phyloP scores from a whole-genome alignment of 2,329 filamentous ascomycete genomes.

The Aureobasidium subglaciale region DNA sequence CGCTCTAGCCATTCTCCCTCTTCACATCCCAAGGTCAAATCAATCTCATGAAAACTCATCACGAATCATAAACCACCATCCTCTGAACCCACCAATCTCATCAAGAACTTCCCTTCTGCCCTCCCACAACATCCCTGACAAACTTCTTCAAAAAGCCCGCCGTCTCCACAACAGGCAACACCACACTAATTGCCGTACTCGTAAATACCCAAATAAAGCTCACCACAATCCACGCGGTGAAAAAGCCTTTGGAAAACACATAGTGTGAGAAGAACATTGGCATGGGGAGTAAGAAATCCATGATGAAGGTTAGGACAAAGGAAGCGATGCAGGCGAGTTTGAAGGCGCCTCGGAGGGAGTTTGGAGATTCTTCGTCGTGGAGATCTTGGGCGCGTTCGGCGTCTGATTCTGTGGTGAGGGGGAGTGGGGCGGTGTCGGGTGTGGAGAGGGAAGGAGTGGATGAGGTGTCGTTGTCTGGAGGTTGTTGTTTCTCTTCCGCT shows the following conservation, averaged over 20 bases:
- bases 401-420: background rate
- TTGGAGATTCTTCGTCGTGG: constrained; percentile 27
- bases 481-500: constrained; percentile 17
- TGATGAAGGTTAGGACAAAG: constrained; percentile 31
- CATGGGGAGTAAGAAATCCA: constrained; percentile 35
- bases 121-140: constrained; percentile 7
- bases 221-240: constrained; percentile 33
- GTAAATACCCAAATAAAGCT: constrained; percentile 36
- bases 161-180: constrained; percentile 38
- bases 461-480: background rate
- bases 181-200: constrained; percentile 29
- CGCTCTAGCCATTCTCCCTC: too few relatives aligned
- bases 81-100: too few relatives aligned
- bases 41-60: too few relatives aligned
- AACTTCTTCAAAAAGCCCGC: constrained; percentile 23
- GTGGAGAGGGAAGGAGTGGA: background rate
- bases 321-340: constrained; percentile 32
- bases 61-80: too few relatives aligned
- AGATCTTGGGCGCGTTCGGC: constrained; percentile 17
- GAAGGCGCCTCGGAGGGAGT: constrained; percentile 30
- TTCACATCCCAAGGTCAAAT: too few relatives aligned
- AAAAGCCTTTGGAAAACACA: constrained; percentile 35
- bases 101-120: background rate
- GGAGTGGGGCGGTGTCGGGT: background rate
- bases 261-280: constrained; percentile 37